Evolutionary conservation across 2,329 filamentous ascomycete species (phyloP).

Genomic region (Exutisphaerella laricina): DNA sequence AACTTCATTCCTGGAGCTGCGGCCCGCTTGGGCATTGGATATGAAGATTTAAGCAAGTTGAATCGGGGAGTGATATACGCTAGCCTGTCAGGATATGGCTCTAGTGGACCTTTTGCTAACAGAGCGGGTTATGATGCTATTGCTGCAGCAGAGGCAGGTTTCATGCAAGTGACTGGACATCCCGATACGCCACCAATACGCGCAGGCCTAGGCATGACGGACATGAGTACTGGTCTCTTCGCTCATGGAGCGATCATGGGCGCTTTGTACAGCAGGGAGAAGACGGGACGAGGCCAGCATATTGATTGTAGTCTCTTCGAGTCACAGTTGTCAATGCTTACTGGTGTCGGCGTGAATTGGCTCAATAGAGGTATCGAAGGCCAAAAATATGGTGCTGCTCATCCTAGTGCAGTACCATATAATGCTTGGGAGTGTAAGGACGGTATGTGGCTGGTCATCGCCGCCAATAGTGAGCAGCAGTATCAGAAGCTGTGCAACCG

Average conservation of each 20-base stretch:
- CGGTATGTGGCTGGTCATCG: conserved; percentile 28
- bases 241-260: conserved; percentile 40
- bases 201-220: conserved; percentile 38
- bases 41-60: conserved; percentile 29
- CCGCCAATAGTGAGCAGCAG: conserved; percentile 33
- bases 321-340: conserved; percentile 35
- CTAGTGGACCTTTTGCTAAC: conserved; percentile 35
- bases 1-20: conserved; percentile 40
- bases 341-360: conserved; percentile 37
- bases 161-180: conserved; percentile 40
- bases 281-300: conserved; percentile 37
- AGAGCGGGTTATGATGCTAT: conserved; percentile 42
- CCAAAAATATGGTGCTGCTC: conserved; percentile 39
- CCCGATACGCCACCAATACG: conserved; percentile 34
- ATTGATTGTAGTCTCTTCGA: conserved; percentile 42
- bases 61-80: conserved; percentile 38
- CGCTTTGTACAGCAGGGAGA: conserved; percentile 32
- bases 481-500: conserved; percentile 31
- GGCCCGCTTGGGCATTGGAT: conserved; percentile 36
- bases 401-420: conserved; percentile 43
- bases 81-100: conserved; percentile 39
- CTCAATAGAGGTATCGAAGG: conserved; percentile 35
- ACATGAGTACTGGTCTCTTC: conserved; percentile 41
- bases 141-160: conserved; percentile 36
- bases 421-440: conserved; percentile 37